A percentile compares a stretch with the other conserved stretches of the same genome.
These are phyloP conservation scores for Rhodotorula sp. DNA, from an alignment of 1,284 basidiomycete genomes.

Conservation along the genomic window DNA sequence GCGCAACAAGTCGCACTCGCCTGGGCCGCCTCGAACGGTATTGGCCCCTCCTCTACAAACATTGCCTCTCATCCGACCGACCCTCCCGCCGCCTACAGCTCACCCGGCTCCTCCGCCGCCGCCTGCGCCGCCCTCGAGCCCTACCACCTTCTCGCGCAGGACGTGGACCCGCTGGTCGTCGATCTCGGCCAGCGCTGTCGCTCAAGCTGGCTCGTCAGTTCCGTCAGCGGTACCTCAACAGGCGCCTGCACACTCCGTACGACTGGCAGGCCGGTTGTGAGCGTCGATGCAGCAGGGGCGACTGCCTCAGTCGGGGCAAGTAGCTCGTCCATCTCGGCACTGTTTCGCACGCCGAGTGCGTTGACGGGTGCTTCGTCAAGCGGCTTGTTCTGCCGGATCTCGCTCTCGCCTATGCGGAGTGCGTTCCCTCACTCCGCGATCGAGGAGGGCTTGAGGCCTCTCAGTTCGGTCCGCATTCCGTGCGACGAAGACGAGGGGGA, in stretches of 20 bases:
- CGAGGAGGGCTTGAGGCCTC: conserved; percentile 7
- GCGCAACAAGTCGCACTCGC: background rate
- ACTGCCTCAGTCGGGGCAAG: background rate
- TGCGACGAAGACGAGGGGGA: background rate
- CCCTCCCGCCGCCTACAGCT: background rate
- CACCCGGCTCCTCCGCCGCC: background rate
- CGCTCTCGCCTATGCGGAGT: conserved; percentile 9
- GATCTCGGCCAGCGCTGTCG: background rate
- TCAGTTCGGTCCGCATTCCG: background rate
- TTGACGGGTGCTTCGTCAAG: background rate
- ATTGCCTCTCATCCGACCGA: no score
- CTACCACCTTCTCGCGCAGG: conserved; percentile 6
- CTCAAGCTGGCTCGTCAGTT: background rate
- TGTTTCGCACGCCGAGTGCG: conserved; percentile 8
- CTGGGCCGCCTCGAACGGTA: background rate
- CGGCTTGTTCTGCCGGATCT: background rate
- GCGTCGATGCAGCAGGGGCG: conserved; percentile 3
- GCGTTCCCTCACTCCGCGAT: background rate
- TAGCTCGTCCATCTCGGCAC: background rate
- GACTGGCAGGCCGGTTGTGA: background rate
- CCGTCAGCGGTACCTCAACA: background rate
- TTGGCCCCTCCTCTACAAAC: background rate
- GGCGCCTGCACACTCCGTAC: background rate
- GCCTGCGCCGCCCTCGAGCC: conserved; percentile 16
- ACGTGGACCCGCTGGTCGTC: conserved; percentile 4